Percentiles rank a stretch among this genome's conserved stretches.
These are phyloP conservation scores for Zopfia rhizophila DNA, from an alignment of 2,329 filamentous ascomycete species.

Conservation along the genomic window DNA sequence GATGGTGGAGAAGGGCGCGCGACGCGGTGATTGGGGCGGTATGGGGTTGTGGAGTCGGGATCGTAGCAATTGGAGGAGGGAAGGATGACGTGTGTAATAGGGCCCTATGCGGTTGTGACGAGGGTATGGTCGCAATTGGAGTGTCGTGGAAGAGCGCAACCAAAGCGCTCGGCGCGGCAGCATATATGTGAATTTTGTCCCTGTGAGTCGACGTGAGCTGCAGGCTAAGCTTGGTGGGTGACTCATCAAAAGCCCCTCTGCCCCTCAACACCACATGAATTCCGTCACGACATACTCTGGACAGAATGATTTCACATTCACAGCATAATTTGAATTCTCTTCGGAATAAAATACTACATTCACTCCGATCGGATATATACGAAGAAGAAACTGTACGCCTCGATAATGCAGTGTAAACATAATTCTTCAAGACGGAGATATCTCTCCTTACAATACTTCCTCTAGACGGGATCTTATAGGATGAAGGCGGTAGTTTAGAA, in stretches of 20 bases:
- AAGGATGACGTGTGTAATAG: conserved; percentile 24
- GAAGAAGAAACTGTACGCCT: conserved; percentile 15
- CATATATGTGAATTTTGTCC: conserved; percentile 26
- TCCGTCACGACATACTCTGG: too few species aligned
- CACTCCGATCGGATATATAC: conserved; percentile 16
- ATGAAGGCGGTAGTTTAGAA: too few species aligned
- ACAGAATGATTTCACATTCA: too few species aligned
- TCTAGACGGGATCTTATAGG: too few species aligned
- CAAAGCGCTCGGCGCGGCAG: conserved; percentile 32
- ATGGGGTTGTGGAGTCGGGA: conserved; percentile 17
- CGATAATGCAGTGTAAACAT: conserved; percentile 14
- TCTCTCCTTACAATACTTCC: too few species aligned
- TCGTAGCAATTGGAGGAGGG: conserved; percentile 10
- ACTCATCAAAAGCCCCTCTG: neutral
- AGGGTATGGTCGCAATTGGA: conserved; percentile 9
- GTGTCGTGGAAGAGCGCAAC: conserved; percentile 31
- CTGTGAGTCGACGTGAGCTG: conserved; percentile 24
- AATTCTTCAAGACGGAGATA: too few species aligned
- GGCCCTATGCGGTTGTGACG: conserved; percentile 15
- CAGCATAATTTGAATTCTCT: too few species aligned
- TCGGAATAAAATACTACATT: too few species aligned
- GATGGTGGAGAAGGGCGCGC: conserved; percentile 46
- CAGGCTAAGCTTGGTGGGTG: conserved; percentile 10
- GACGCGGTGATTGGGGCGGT: too few species aligned
- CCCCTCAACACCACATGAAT: conserved; percentile 20